phyloP scores from a whole-genome alignment of 1,139 yeast species.

The Pichia cactophila region DNA sequence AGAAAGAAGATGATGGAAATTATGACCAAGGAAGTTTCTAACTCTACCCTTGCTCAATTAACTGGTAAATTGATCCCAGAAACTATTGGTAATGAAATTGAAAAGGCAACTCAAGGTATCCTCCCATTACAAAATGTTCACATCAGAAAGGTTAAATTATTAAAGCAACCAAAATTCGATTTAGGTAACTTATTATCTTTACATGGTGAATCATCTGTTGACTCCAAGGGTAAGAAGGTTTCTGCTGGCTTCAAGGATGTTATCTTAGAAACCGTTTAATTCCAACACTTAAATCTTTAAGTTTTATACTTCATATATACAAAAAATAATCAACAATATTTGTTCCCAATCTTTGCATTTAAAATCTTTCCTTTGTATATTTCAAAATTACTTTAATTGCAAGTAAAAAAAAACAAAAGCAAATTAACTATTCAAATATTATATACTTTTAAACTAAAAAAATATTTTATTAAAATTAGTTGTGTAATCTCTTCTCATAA shows the following conservation, averaged over 20 bases:
- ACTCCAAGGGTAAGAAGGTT: constrained; percentile 89
- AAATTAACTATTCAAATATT: background rate
- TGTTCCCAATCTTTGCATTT: constrained; percentile 3
- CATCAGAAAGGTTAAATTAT: constrained; percentile 86
- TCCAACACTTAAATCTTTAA: constrained; percentile 1
- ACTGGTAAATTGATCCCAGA: constrained; percentile 86
- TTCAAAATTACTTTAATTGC: background rate
- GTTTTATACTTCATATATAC: constrained; percentile 11
- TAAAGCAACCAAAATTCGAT: constrained; percentile 88
- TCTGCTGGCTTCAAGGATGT: constrained; percentile 84
- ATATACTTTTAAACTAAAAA: background rate
- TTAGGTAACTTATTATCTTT: constrained; percentile 81
- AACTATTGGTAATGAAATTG: constrained; percentile 86
- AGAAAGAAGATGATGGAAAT: constrained; percentile 85
- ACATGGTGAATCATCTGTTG: constrained; percentile 79
- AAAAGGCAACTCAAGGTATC: constrained; percentile 76
- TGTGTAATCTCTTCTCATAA: constrained; percentile 94
- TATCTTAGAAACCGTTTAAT: constrained; percentile 73
- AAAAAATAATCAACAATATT: constrained; percentile 9
- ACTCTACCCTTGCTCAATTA: constrained; percentile 80
- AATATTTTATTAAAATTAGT: constrained; percentile 31
- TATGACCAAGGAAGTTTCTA: constrained; percentile 78
- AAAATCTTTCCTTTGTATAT: background rate
- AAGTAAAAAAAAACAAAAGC: background rate
- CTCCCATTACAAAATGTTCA: constrained; percentile 88